A percentile compares a stretch with the other conserved stretches of the same genome.
Conservation (phyloP, 2,329 filamentous ascomycete species). For the Microthyrium microscopicum region DNA sequence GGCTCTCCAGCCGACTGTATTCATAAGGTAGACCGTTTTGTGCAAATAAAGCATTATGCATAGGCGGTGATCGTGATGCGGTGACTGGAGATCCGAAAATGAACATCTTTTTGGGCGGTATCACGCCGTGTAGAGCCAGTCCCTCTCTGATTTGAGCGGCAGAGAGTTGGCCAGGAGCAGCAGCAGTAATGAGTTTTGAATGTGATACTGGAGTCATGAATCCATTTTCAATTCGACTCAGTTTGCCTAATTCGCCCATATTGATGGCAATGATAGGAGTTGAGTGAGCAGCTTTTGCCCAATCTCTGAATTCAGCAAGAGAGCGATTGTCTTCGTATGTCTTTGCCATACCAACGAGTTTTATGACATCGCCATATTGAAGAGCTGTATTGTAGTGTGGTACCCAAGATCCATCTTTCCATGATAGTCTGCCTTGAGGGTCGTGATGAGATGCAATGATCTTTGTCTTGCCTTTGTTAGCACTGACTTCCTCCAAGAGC, state of each 20-base stretch:
- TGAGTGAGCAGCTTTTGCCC: constrained; percentile 48
- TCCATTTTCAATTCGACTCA: constrained; percentile 75
- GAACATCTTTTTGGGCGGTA: constrained; percentile 61
- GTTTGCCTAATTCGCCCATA: constrained; percentile 76
- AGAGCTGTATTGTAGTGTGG: constrained; percentile 77
- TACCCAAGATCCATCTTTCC: constrained; percentile 88
- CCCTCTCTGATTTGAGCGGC: constrained; percentile 73
- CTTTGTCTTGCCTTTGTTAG: constrained; percentile 54
- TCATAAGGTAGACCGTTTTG: constrained; percentile 65
- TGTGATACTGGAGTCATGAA: constrained; percentile 95
- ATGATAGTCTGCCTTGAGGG: constrained; percentile 59
- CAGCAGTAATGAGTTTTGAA: constrained; percentile 74
- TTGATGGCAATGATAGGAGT: constrained; percentile 89
- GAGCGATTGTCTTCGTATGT: constrained; percentile 73
- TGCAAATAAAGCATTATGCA: constrained; percentile 76
- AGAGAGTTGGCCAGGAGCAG: constrained; percentile 84
- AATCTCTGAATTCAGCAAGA: constrained; percentile 63
- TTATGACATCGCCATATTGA: constrained; percentile 83
- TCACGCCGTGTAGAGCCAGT: constrained; percentile 61
- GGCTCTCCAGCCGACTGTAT: constrained; percentile 66
- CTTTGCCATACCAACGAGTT: constrained; percentile 71
- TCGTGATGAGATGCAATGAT: constrained; percentile 97
- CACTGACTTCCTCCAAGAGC: constrained; percentile 52
- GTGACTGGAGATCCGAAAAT: constrained; percentile 77
- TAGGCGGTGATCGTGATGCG: constrained; percentile 66